A percentile compares a stretch with the other conserved stretches of the same genome.
phyloP scores from a whole-genome alignment of 495 filamentous ascomycete genomes.

The Tuber brumale region DNA sequence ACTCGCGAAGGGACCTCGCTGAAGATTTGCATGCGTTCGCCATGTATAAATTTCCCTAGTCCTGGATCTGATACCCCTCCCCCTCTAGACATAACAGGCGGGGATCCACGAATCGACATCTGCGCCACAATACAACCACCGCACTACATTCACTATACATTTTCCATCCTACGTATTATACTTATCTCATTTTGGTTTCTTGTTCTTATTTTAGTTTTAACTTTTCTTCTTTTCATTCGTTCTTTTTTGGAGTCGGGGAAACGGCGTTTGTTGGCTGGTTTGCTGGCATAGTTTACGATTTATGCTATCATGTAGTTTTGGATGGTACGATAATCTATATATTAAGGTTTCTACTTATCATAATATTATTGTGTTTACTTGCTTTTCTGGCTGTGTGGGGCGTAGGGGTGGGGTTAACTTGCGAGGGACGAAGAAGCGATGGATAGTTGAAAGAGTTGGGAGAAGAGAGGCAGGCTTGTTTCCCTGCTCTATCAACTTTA shows the following conservation, averaged over 20 bases:
- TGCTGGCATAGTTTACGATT: background rate
- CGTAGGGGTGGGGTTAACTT: background rate
- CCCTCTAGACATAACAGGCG: background rate
- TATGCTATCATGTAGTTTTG: background rate
- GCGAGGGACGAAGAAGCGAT: background rate
- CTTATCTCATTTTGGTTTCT: background rate
- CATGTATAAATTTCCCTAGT: background rate
- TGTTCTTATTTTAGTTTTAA: background rate
- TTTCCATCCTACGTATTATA: background rate
- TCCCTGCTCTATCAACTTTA: background rate
- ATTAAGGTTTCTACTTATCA: background rate
- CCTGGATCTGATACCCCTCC: background rate
- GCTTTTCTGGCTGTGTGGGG: background rate
- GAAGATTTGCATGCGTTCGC: background rate
- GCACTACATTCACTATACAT: background rate
- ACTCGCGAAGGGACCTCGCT: background rate
- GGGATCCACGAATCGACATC: background rate
- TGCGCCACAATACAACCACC: background rate
- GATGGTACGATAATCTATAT: background rate
- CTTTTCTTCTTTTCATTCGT: background rate
- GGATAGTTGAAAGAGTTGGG: background rate
- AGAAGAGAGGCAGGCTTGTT: background rate
- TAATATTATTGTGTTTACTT: background rate
- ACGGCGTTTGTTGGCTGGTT: background rate
- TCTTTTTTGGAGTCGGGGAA: background rate